A percentile compares a stretch with the other conserved stretches of the same genome.
phyloP scores from a whole-genome alignment of 164 flowering plant genomes.

The Cinnamomum micranthum region DNA sequence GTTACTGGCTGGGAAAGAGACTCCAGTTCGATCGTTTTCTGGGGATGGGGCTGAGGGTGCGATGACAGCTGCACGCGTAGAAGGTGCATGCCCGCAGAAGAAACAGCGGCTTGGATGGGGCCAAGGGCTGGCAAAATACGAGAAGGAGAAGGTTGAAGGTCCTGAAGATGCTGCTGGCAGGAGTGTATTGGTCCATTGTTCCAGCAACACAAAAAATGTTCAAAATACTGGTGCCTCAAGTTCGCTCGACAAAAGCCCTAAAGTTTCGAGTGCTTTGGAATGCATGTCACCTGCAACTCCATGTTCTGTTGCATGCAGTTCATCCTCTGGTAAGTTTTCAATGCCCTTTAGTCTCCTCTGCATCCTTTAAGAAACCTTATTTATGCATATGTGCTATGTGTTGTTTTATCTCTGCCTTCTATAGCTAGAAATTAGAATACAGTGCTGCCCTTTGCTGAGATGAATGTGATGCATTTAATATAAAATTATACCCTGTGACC shows the following conservation, averaged over 20 bases:
- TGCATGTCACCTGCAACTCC: constrained; percentile 88
- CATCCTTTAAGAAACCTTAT: background rate
- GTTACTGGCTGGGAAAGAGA: constrained; percentile 26
- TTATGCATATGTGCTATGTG: background rate
- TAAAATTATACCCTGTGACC: no score
- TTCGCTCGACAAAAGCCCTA: constrained; percentile 51
- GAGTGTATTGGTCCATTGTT: constrained; percentile 20
- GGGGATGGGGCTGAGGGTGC: constrained; percentile 31
- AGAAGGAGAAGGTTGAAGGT: constrained; percentile 78
- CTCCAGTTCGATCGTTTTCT: constrained; percentile 50
- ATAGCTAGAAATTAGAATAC: background rate
- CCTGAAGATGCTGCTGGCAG: constrained; percentile 45
- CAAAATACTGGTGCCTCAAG: constrained; percentile 18
- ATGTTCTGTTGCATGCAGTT: constrained; percentile 84
- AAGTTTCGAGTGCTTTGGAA: constrained; percentile 37
- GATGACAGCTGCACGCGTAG: constrained; percentile 33
- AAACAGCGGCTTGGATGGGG: constrained; percentile 98
- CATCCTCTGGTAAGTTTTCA: constrained; percentile 58
- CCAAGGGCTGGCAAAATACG: constrained; percentile 98
- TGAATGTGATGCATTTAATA: no score
- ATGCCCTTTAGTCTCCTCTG: background rate
- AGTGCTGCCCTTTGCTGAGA: no score
- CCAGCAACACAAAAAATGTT: constrained; percentile 19
- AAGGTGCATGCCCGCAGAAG: constrained; percentile 61
- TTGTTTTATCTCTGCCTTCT: background rate